Evolutionary conservation across 2,329 filamentous ascomycete species (phyloP), one percentile per base, ranked within the genome.

Genomic region (Mycocentrospora acerina): DNA sequence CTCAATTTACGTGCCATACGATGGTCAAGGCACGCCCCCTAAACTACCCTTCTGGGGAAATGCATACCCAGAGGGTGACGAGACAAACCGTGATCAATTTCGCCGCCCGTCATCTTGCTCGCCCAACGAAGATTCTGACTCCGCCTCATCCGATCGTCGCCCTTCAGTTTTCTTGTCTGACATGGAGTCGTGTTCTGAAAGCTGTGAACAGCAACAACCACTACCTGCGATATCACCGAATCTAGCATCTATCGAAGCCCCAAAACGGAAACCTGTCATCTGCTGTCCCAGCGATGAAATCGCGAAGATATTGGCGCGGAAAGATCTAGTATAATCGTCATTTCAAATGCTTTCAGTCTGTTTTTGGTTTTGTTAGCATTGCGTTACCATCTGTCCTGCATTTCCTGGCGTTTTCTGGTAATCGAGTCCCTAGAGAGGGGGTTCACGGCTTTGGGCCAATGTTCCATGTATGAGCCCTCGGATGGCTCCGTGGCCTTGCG

Each of bases 241-340:
- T 15, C 50, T 46, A 24, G 37, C 48, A 12, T 43, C 51, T 13
- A n/a, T 30, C 12, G 43, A 47, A 14, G 32, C 37, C 19, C 48
- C 49, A 3, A 51, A 49, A 35, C 49, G 47, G 14, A 58, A 55
- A 29, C 34, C 44, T 4, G 40, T 55, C 15, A 45, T 42, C 4
- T 48, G 44, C 26, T 51, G 53, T 28, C 55, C 53, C n/a, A 57
- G 55, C 38, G 55, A 58, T 12, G 55, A 54, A 24, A 56, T 58
- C 19, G 53, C 53, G 28, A 53, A 54, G 25, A 58, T 58, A 17
- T 46, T 58, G 13, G 55, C 53, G 29, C 37, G 53, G 45, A 42
- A 50, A 35, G 49, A 51, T 32, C 26, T 43, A 10, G 5, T 10
- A 7, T 24, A 5, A 19, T 7, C 27, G 27, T 18, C 22, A 27